Evolutionary conservation across 495 filamentous ascomycete species (phyloP).

Genomic region (Penicillium roqueforti): DNA sequence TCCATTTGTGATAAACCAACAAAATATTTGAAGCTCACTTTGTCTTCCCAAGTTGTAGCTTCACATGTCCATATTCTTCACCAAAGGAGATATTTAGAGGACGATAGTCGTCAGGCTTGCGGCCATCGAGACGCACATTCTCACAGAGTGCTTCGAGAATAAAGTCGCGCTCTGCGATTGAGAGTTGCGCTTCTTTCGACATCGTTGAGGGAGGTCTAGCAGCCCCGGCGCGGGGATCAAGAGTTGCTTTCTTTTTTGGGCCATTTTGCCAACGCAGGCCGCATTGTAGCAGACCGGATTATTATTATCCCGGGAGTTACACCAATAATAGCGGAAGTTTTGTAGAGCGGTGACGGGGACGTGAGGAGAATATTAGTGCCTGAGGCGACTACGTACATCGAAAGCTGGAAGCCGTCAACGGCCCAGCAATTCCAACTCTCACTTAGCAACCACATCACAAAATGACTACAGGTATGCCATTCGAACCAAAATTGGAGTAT

Average conservation of each 20-base stretch:
- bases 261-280: constrained; percentile 23
- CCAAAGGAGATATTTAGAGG: constrained; percentile 74
- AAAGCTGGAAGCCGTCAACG: not conserved
- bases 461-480: constrained; percentile 62
- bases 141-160: constrained; percentile 71
- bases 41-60: constrained; percentile 87
- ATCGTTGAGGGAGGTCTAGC: constrained; percentile 46
- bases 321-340: constrained; percentile 2
- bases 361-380: not conserved
- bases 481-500: not conserved
- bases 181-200: constrained; percentile 85
- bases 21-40: constrained; percentile 48
- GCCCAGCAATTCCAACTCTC: not conserved
- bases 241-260: constrained; percentile 22
- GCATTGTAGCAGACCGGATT: constrained; percentile 22
- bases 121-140: constrained; percentile 76
- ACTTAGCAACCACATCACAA: constrained; percentile 16
- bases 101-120: constrained; percentile 72
- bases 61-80: constrained; percentile 85
- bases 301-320: not conserved
- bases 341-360: constrained; percentile 10
- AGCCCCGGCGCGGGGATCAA: constrained; percentile 25
- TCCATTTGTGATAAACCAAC: not conserved
- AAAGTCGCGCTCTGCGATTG: constrained; percentile 73
- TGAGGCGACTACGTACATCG: not conserved